Evolutionary conservation across 2,329 filamentous ascomycete species (phyloP).

Genomic region (Fusarium sororula): DNA sequence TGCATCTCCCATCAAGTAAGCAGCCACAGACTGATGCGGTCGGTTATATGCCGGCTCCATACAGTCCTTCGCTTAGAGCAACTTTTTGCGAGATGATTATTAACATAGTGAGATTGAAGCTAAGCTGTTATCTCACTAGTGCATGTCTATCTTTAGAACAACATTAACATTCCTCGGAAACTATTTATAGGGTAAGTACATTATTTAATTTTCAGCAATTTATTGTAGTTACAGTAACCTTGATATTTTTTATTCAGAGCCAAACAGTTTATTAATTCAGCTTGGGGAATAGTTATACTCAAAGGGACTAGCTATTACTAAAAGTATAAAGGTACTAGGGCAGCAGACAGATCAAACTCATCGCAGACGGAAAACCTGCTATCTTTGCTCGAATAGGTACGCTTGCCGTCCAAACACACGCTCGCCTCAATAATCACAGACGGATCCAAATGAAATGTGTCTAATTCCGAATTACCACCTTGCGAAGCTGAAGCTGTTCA

Average conservation of each 20-base stretch:
- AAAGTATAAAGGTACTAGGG: fast-evolving
- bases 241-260: no score
- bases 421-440: fast-evolving
- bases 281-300: fast-evolving
- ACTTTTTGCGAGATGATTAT: constrained; percentile 5
- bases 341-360: no score
- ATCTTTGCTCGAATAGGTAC: no score
- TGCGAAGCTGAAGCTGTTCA: fast-evolving
- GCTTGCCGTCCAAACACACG: fast-evolving
- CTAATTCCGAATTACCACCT: fast-evolving
- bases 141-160: fast-evolving
- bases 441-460: no score
- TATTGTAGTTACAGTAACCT: not conserved
- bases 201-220: not conserved
- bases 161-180: fast-evolving
- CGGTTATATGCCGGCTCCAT: not conserved
- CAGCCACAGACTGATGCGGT: not conserved
- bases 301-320: fast-evolving
- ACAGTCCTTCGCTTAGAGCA: fast-evolving
- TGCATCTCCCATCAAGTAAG: not conserved
- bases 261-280: fast-evolving
- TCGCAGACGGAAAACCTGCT: no score
- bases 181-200: not conserved
- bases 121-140: not conserved
- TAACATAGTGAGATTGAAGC: fast-evolving